Base-by-base conservation (phyloP, 768 basidiomycete genomes). In the Tulasnella sp. region DNA sequence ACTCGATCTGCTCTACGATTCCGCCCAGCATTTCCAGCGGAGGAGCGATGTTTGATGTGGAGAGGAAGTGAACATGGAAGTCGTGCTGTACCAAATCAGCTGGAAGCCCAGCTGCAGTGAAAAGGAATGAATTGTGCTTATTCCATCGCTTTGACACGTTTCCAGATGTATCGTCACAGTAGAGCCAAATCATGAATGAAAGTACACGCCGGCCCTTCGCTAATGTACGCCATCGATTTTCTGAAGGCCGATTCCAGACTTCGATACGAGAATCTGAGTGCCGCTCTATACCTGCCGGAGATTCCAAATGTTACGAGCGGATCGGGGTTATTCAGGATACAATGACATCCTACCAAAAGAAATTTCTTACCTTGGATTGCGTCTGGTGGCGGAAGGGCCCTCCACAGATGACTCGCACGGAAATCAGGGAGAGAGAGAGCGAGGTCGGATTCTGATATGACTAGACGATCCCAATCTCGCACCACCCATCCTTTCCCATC, bases 91-190 rank as follows among this genome's bases (percentile, higher is more conserved):
- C 62, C 8, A 34, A 62, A 19, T 24, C 21, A 8, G 74, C 77
- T 0, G 81, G 82, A 1, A 84, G 79, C 14, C 84, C 84, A 9
- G 84, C 84, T 6, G 81, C 27, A 3, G 84, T 83, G 72, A 84
- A 83, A 2, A 83, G 81, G 40, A 84, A 81, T 3, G 82, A 82
- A 75, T 84, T 82, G 73, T 84, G 84, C 44, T 84, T 83, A 58
- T 84, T 84, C 84, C 84, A 85, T n/a, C 82, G 81, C 68, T 84
- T 84, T 0, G 82, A 84, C 0, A 82, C 48, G 48, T 85, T 84
- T 0, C 84, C 84, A 0, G 83, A 85, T 6, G 83, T 84, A 52
- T 85, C 84, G 48, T 68, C 62, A 18, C 62, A 68, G 62, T 68
- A 68, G 3, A 36, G 6, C 62, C 62, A 68, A 68, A 34, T 36